phyloP scores from a whole-genome alignment of 352 stramenopile species.

The Globisporangium iwayamae region DNA sequence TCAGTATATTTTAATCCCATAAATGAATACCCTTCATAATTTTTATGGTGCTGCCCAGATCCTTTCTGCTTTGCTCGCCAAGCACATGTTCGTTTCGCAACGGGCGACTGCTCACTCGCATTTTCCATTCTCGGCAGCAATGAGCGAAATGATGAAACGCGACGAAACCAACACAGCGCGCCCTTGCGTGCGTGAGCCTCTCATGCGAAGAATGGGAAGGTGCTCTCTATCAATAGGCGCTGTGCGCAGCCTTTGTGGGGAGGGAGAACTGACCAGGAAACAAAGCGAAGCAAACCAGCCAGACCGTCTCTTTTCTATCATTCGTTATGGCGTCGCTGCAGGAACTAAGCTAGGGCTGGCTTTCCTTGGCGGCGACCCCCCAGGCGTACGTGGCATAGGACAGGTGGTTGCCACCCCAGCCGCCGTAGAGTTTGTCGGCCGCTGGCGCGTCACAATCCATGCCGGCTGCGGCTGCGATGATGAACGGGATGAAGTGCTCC shows the following conservation, averaged over 20 bases:
- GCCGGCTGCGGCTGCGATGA: constrained; percentile 45
- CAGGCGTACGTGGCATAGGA: constrained; percentile 45
- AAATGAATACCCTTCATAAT: neutral
- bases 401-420: constrained; percentile 31
- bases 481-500: constrained; percentile 59
- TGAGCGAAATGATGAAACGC: neutral
- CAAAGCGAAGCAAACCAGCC: neutral
- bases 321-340: neutral
- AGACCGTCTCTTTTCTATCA: neutral
- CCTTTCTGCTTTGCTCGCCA: neutral
- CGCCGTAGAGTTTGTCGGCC: constrained; percentile 34
- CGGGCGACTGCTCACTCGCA: neutral
- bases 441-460: constrained; percentile 33
- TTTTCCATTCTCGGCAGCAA: neutral
- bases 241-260: neutral
- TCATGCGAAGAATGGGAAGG: neutral
- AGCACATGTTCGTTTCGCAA: neutral
- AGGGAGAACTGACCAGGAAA: neutral
- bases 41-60: neutral
- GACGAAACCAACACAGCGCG: neutral
- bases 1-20: rapidly evolving
- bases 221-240: neutral
- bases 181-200: neutral
- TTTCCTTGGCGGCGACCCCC: constrained; percentile 13
- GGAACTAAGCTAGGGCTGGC: neutral